Evolutionary conservation across 139 green algal genomes (phyloP).

Genomic region (Chlorella sp.): DNA sequence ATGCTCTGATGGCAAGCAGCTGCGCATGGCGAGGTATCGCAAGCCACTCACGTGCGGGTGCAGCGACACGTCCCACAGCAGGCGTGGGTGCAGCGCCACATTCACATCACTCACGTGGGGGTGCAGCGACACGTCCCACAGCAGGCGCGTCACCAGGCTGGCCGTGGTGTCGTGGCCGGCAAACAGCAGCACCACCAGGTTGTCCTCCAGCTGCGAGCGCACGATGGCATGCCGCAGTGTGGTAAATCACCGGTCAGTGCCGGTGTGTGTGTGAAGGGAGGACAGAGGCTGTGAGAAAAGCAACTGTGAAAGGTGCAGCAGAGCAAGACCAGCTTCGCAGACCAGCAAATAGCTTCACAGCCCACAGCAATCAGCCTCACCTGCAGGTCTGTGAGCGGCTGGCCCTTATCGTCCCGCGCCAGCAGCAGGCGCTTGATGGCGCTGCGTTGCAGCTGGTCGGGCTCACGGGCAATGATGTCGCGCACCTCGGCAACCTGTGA

Average conservation of each 20-base stretch:
- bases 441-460: no score
- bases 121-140: not conserved
- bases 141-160: not conserved
- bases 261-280: not conserved
- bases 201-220: not conserved
- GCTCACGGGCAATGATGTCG: no score
- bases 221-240: not conserved
- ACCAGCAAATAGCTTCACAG: not conserved
- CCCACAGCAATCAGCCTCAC: not conserved
- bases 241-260: not conserved
- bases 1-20: not conserved
- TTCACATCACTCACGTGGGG: not conserved
- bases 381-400: no score
- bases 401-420: no score
- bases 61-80: not conserved
- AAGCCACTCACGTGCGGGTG: not conserved
- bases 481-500: no score
- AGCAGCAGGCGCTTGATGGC: no score
- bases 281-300: not conserved
- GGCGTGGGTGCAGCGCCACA: not conserved
- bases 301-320: not conserved
- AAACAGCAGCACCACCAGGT: not conserved
- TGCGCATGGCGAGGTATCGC: not conserved
- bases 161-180: slow-evolving; percentile 4
- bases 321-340: not conserved